Evolutionary conservation across 176 grass and related monocot genomes (phyloP).

Genomic region (Triticum urartu): DNA sequence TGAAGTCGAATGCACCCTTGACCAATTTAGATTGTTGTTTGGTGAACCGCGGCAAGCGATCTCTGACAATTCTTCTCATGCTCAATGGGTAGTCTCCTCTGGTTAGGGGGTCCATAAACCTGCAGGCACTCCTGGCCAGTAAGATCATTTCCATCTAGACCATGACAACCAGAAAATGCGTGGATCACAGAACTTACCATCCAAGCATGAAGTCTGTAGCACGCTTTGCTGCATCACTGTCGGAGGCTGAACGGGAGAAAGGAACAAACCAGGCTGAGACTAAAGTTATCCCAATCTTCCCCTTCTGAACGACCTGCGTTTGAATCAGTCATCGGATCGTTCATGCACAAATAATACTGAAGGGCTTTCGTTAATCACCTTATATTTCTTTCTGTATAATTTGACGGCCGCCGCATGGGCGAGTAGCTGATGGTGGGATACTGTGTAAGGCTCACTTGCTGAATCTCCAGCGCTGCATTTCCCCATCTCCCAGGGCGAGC

Average conservation of each 20-base stretch:
- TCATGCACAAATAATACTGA: background rate
- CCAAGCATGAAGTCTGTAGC: conserved; percentile 66
- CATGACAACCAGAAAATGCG: background rate
- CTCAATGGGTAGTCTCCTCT: conserved; percentile 47
- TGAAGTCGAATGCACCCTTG: conserved; percentile 60
- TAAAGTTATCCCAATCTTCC: conserved; percentile 60
- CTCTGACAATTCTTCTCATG: conserved; percentile 44
- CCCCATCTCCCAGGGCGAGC: conserved; percentile 40
- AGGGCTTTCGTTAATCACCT: conserved; percentile 30
- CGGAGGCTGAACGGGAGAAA: conserved; percentile 39
- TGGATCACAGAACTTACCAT: conserved; percentile 40
- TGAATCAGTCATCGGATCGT: background rate
- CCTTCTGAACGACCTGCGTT: conserved; percentile 46
- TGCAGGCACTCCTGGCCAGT: background rate
- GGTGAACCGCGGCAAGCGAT: conserved; percentile 52
- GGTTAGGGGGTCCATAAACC: conserved; percentile 54
- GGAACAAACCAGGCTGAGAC: conserved; percentile 52
- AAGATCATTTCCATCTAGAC: background rate
- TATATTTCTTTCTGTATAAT: conserved; percentile 59
- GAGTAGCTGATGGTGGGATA: conserved; percentile 52
- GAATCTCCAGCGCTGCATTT: conserved; percentile 53
- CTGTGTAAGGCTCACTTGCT: conserved; percentile 60
- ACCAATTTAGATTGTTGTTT: conserved; percentile 41
- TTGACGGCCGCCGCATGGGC: conserved; percentile 47
- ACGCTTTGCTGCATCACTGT: conserved; percentile 40